Percentiles rank a stretch among this genome's conserved stretches.
phyloP scores from a whole-genome alignment of 148 eudicot genomes.

The Spergularia marina region DNA sequence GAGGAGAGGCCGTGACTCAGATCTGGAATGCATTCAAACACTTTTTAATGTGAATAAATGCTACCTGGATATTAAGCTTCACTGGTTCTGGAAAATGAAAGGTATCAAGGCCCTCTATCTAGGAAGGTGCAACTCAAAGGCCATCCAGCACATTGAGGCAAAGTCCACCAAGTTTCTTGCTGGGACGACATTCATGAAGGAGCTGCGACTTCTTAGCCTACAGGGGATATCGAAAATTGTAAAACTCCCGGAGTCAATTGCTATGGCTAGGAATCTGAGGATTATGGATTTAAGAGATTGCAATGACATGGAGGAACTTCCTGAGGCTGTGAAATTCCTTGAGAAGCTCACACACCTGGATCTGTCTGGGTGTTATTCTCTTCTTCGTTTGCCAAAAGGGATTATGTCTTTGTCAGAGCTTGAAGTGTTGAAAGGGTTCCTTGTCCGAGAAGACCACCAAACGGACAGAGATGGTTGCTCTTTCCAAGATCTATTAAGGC shows the following conservation, averaged over 20 bases:
- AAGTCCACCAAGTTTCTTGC: constrained; percentile 14
- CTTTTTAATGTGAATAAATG: constrained; percentile 22
- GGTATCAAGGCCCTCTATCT: constrained; percentile 8
- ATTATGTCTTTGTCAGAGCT: constrained; percentile 3
- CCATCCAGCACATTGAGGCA: constrained; percentile 16
- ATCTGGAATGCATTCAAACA: constrained; percentile 14
- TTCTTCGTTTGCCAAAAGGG: constrained; percentile 3
- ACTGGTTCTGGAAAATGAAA: constrained; percentile 20
- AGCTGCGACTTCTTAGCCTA: constrained; percentile 22
- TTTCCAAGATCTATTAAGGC: constrained; percentile 6
- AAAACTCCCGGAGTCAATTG: constrained; percentile 16
- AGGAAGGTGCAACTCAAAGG: constrained; percentile 20
- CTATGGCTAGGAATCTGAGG: not conserved
- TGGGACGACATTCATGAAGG: constrained; percentile 2
- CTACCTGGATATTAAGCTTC: constrained; percentile 21
- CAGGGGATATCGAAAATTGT: constrained; percentile 13
- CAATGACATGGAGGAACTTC: constrained; percentile 7
- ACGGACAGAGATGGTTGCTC: not conserved
- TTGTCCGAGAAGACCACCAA: not conserved
- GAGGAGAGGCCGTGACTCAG: not conserved
- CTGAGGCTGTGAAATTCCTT: constrained; percentile 15
- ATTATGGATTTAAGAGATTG: constrained; percentile 18
- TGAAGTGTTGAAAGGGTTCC: constrained; percentile 19
- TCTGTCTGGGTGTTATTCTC: constrained; percentile 17
- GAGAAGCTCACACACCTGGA: constrained; percentile 14